Evolutionary conservation across 179 eudicot genomes (phyloP).

Genomic region (Beta lomatogona): DNA sequence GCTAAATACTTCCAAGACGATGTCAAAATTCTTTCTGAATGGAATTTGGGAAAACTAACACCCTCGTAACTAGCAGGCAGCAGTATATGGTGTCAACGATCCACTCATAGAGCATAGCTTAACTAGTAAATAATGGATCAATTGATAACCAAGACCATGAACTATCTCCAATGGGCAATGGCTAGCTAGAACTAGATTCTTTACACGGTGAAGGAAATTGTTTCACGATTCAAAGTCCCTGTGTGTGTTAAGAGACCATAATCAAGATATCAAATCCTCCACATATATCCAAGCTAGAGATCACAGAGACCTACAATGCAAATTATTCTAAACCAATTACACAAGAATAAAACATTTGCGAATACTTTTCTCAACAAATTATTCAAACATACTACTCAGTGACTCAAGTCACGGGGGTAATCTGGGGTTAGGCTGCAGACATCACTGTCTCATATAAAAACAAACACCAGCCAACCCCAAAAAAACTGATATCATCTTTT

Average conservation of each 20-base stretch:
- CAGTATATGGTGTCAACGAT: background rate
- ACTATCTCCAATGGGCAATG: background rate
- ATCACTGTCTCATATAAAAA: background rate
- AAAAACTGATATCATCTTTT: background rate
- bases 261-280: background rate
- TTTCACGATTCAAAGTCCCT: background rate
- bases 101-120: background rate
- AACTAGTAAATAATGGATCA: background rate
- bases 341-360: background rate
- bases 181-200: background rate
- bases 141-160: background rate
- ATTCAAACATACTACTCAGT: background rate
- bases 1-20: background rate
- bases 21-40: background rate
- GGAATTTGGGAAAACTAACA: background rate
- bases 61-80: background rate
- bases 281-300: background rate
- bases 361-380: background rate
- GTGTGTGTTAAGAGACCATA: background rate
- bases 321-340: background rate
- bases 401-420: constrained; percentile 5
- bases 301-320: background rate
- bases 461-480: background rate
- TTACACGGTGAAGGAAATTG: background rate
- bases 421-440: background rate